Conservation (phyloP, 352 stramenopile species). For the Pythium chondricola region DNA sequence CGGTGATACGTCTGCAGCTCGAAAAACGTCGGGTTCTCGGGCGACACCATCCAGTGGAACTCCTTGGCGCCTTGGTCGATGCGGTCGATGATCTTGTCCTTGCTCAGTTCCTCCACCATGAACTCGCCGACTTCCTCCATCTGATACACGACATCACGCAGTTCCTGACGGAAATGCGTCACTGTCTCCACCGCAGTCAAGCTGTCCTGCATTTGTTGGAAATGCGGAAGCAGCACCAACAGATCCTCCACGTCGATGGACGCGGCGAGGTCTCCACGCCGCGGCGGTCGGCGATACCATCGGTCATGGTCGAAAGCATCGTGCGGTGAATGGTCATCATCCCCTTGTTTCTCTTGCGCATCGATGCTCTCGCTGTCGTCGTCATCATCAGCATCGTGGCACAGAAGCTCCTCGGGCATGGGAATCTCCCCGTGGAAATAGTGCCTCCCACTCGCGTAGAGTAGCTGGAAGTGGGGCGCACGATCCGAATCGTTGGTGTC, state of each 20-base stretch:
- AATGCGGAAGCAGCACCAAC: conserved; percentile 37
- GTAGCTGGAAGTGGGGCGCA: conserved; percentile 26
- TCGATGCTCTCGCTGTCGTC: not conserved
- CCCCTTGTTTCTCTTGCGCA: no score
- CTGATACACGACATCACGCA: conserved; percentile 55
- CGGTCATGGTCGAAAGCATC: no score
- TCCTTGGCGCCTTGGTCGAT: conserved; percentile 36
- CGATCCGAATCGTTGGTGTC: conserved; percentile 10
- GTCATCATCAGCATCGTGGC: conserved; percentile 11
- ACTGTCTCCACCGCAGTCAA: conserved; percentile 36
- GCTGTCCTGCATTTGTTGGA: conserved; percentile 43
- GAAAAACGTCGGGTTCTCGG: conserved; percentile 49
- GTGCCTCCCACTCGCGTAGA: conserved; percentile 49
- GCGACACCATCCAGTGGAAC: conserved; percentile 46
- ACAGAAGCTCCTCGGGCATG: conserved; percentile 24
- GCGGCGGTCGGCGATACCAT: no score
- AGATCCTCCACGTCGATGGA: conserved; percentile 31
- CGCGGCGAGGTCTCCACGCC: not conserved
- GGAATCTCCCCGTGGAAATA: conserved; percentile 50
- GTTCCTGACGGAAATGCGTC: conserved; percentile 29
- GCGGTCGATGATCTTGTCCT: conserved; percentile 40
- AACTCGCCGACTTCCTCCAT: conserved; percentile 68
- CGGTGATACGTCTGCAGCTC: conserved; percentile 48
- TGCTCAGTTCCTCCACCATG: conserved; percentile 60
- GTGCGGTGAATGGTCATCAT: no score